Evolutionary conservation across 257 asterid species (phyloP), one percentile per base, ranked within the genome.

Genomic region (Scutellaria galericulata): DNA sequence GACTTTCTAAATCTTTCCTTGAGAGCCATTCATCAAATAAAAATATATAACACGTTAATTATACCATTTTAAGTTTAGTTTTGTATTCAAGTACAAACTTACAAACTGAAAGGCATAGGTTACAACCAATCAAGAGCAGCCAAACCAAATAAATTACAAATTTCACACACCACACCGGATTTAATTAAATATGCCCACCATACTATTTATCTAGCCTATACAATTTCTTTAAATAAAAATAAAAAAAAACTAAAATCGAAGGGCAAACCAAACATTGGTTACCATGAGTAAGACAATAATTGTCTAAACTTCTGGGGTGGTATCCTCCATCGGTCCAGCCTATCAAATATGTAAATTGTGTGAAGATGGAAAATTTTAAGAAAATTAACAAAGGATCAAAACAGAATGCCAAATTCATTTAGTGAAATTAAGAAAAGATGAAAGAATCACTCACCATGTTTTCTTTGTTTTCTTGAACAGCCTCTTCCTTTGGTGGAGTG

Each of bases 381-480:
- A 31, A 3, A 31, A 31, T 31, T 3, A 24, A 24, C 27, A 2
- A 31, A 1, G 5, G 37, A 2, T 31, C 37, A 31, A 24, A 31
- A 31, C 37, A 31, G 37, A 51, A 20, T 51, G 5, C 27, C 27
- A n/a, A n/a, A 3, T 46, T 10, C 52, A 10, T 46, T 46, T 51
- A 51, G 6, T 39, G 35, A 40, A 14, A 40, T 14, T 47, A 24
- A 24, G 27, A 24, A 24, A 24, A 24, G 27, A 10, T 20, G 7
- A 44, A 57, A 15, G 10, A 67, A 24, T 39, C 14, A 42, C 51
- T 71, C 80, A 93, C 98, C 95, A 84, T 48, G 79, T 93, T 93
- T 77, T 93, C 98, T 80, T 93, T 91, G 82, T 91, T 83, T 48
- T 89, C 98, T 80, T 82, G 80, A 68, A 75, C 83, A 68, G 69